phyloP scores from a whole-genome alignment of 2,329 filamentous ascomycete species.

The Cercospora sp. region DNA sequence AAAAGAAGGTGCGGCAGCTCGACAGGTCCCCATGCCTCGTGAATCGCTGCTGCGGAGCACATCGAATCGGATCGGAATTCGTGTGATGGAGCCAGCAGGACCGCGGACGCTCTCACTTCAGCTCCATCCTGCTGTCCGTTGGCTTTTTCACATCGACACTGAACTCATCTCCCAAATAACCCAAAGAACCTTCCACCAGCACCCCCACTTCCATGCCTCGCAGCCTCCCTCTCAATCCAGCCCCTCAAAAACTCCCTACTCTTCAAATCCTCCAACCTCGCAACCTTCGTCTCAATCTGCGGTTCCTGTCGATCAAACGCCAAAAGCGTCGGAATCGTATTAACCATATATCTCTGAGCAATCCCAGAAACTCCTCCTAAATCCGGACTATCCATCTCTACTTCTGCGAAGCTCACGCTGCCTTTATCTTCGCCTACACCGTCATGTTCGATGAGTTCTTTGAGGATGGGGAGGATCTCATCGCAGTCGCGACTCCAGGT shows the following conservation, averaged over 20 bases:
- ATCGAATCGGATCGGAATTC: neutral
- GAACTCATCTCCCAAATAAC: slow-evolving; percentile 31
- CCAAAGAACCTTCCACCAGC: slow-evolving; percentile 45
- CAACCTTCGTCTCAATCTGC: slow-evolving; percentile 50
- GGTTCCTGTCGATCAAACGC: slow-evolving; percentile 53
- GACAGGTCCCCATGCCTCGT: too few species aligned
- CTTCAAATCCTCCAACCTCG: slow-evolving; percentile 48
- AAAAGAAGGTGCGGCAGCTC: too few species aligned
- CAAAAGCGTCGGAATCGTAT: slow-evolving; percentile 51
- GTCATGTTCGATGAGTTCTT: slow-evolving; percentile 46
- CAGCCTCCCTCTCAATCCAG: slow-evolving; percentile 52
- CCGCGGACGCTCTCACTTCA: neutral
- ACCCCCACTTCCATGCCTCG: slow-evolving; percentile 48
- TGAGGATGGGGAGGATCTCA: slow-evolving; percentile 45
- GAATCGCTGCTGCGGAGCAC: neutral
- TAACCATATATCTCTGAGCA: slow-evolving; percentile 48
- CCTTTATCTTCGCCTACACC: slow-evolving; percentile 48
- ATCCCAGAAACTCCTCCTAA: slow-evolving; percentile 42
- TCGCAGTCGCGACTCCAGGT: slow-evolving; percentile 50
- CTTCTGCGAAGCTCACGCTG: slow-evolving; percentile 50
- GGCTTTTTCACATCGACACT: neutral
- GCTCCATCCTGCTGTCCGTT: neutral
- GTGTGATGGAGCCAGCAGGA: neutral
- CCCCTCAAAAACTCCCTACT: slow-evolving; percentile 45
- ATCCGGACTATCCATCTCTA: slow-evolving; percentile 50